Conservation (phyloP, 176 grass and related monocot genomes). For the Aegilops tauschii region DNA sequence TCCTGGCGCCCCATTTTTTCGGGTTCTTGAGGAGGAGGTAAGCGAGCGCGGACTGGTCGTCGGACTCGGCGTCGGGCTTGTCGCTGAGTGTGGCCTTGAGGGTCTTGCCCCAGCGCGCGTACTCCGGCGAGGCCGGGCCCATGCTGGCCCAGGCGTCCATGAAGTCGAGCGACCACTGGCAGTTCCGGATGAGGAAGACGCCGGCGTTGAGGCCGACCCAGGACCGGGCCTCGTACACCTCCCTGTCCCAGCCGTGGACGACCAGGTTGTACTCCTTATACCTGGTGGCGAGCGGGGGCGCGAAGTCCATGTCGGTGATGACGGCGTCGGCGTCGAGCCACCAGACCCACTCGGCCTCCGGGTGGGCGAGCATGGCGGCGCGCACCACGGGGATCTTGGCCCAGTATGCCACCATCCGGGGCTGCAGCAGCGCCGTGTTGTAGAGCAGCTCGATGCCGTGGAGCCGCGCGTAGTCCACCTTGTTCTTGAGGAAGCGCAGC, state of each 20-base stretch:
- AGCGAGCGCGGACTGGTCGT: slow-evolving; percentile 69
- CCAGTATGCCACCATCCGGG: slow-evolving; percentile 60
- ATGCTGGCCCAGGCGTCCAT: slow-evolving; percentile 53
- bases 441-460: slow-evolving; percentile 68
- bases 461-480: slow-evolving; percentile 82
- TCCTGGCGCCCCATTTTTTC: slow-evolving; percentile 21
- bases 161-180: slow-evolving; percentile 89
- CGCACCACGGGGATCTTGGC: slow-evolving; percentile 69
- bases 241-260: slow-evolving; percentile 48
- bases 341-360: slow-evolving; percentile 90
- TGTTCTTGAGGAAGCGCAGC: slow-evolving; percentile 79
- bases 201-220: slow-evolving; percentile 84
- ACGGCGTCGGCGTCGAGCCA: slow-evolving; percentile 89
- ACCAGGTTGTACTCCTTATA: slow-evolving; percentile 46
- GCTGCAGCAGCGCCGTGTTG: slow-evolving; percentile 58
- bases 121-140: slow-evolving; percentile 33
- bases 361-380: slow-evolving; percentile 80
- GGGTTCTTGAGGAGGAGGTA: slow-evolving; percentile 46
- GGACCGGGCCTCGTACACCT: slow-evolving; percentile 41
- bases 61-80: slow-evolving; percentile 39
- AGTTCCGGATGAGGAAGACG: slow-evolving; percentile 84
- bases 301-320: slow-evolving; percentile 94
- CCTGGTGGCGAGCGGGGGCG: slow-evolving; percentile 24
- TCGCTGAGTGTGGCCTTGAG: slow-evolving; percentile 24
- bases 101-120: slow-evolving; percentile 24